Base-by-base conservation (phyloP, 768 basidiomycete species). In the Mycena venus region DNA sequence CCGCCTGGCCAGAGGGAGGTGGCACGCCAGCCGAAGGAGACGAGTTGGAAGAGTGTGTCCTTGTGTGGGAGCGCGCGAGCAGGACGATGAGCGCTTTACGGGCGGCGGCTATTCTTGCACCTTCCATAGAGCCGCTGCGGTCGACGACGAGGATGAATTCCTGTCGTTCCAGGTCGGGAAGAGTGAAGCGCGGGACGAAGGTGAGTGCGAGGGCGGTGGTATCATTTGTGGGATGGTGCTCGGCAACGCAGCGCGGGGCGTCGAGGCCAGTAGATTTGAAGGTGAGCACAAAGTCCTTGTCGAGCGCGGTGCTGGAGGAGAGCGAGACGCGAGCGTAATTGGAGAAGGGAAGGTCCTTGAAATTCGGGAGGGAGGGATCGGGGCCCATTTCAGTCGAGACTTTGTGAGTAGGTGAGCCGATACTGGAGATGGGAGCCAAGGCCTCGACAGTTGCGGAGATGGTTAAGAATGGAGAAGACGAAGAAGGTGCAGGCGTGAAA, bases 261-360 rank as follows among this genome's bases (percentile, higher is more conserved):
- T 72, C 70, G 55, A 72, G 63, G 21, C 70, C 70, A 14, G 70
- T 44, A 19, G 55, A 72, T 38, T 66, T 72, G 7, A 34, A 86
- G 80, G 75, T 90, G 87, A 90, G 88, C 0, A 90, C 80, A 38
- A 84, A 90, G 53, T 90, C 89, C 44, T 87, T 86, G 4, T 73
- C 69, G 32, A 89, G 79, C n/a, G 68, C 55, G 0, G 70, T 9
- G 9, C 65, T 61, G 5, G 74, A 75, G 38, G 74, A 68, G 3
- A 75, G 55, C 2, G 74, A 72, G 25, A 75, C 47, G 53, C 63
- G 70, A 34, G 70, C 70, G 21, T 72, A 72, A 47, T 72, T 47
- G 55, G 63, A 65, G 63, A 47, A 60, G 4, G 70, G 63, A 15
- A 72, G 66, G 8, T 75, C 68, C 14, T 59, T 38, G 56, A 47